These are phyloP conservation scores for Pseudogymnoascus sp. DNA, from an alignment of 2,329 filamentous ascomycete genomes.

Conservation along the genomic window DNA sequence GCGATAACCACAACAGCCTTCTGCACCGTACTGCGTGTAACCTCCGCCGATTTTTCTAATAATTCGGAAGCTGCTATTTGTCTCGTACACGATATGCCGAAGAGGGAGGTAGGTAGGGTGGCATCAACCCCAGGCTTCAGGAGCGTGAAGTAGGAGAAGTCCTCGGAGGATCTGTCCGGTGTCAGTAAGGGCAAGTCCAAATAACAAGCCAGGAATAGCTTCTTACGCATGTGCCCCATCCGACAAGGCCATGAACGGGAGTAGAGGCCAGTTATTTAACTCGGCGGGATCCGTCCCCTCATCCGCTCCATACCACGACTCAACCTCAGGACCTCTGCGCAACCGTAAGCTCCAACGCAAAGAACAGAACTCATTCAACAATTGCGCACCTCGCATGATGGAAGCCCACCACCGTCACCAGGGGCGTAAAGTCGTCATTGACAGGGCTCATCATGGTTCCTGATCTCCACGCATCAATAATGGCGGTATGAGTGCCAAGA, in stretches of 20 bases:
- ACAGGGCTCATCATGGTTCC: slow-evolving; percentile 13
- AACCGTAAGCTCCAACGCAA: slow-evolving; percentile 2
- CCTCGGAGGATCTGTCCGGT: slow-evolving; percentile 66
- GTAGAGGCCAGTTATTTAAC: slow-evolving; percentile 82
- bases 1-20: slow-evolving; percentile 96
- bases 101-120: slow-evolving; percentile 69
- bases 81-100: slow-evolving; percentile 91
- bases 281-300: slow-evolving; percentile 70
- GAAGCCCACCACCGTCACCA: slow-evolving; percentile 77
- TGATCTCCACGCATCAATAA: slow-evolving; percentile 7
- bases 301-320: slow-evolving; percentile 76
- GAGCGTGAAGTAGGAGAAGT: slow-evolving; percentile 98
- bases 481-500: slow-evolving; percentile 8
- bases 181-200: slow-evolving; percentile 7
- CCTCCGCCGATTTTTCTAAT: slow-evolving; percentile 73
- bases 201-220: slow-evolving; percentile 46
- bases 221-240: slow-evolving; percentile 89
- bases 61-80: slow-evolving; percentile 78
- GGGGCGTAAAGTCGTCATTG: slow-evolving; percentile 49
- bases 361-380: slow-evolving; percentile 11
- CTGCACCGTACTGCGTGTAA: slow-evolving; percentile 95
- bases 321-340: slow-evolving; percentile 75
- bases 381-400: slow-evolving; percentile 59
- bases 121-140: slow-evolving; percentile 52
- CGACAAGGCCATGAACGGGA: slow-evolving; percentile 95